Evolutionary conservation across 768 basidiomycete genomes (phyloP), one percentile per base, ranked within the genome.

Genomic region (Melanogaster broomeanus): DNA sequence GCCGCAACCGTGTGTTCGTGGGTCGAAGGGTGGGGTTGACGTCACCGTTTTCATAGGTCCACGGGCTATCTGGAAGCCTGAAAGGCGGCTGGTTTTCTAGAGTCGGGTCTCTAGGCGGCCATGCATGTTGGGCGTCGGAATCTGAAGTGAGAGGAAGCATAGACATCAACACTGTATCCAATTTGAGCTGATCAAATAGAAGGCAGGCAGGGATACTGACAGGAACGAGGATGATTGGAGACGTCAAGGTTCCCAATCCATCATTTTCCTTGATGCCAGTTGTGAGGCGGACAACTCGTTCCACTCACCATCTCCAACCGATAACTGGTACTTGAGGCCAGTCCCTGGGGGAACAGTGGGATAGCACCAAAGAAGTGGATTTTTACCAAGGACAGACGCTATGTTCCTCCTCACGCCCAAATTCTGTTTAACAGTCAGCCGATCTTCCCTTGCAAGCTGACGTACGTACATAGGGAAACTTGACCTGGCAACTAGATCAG

Each of bases 401-500:
- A 95, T 71, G 61, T 99, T 99, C 42, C 76, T 74, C 58, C 81
- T 67, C 38, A 71, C 61, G 11, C 95, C 95, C 49, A 98, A 75
- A 67, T 98, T 83, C 93, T 97, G 62, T 28, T 42, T 1, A 30
- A 16, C 48, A 25, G 53, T 62, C 31, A 68, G 59, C 30, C 37
- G 24, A 39, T 15, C n/a, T 25, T 31, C 21, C 21, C 12, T 13
- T 27, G 11, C n/a, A 44, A 28, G 10, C 18, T 50, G 6, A 25
- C 19, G 40, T 24, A 66, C 85, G 57, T 68, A 91, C 93, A 68
- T 98, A 98, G 48, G 96, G 97, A 65, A 94, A 98, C 68, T 89
- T 93, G 61, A 95, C 73, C 87, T 93, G 52, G 15, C 13, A 12
- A 38, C 9, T 42, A 46, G 10, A 31, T 57, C 19, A 57, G 43